Base-by-base conservation (phyloP, 2,329 filamentous ascomycete species). In the Colletotrichum godetiae region DNA sequence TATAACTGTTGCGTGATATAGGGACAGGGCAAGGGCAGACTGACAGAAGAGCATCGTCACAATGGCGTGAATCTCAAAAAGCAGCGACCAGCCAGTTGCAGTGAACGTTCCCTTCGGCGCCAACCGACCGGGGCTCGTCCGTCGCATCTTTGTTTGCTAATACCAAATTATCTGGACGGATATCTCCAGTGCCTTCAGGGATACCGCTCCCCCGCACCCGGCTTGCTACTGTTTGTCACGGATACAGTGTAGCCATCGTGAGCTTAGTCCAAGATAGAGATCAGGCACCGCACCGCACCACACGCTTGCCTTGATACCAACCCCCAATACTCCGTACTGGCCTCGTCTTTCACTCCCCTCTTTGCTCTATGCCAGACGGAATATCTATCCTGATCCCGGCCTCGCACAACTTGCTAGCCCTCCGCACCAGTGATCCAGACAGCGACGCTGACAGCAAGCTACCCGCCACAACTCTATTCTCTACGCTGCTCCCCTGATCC, bases 361-460 rank as follows among this genome's bases (percentile, higher is more conserved):
- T 22, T 22, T 49, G 42, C 19, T 49, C n/a, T 22, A 49, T 42
- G 12, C 59, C 58, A 27, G 60, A 24, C 19, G 24, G n/a, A 46
- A 15, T 19, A 35, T 22, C 1, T 29, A 27, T 35, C 46, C 22
- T 3, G 27, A 3, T 35, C 52, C 29, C 12, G 11, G 15, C 56
- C 15, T 60, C 29, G 49, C 1, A 49, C 42, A 22, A 29, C 68
- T 37, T 57, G 33, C 53, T 62, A 58, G 37, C 22, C 31, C 24
- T 53, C 53, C 58, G 69, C 52, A 63, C 69, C 65, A 68, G 53
- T 59, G 65, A 58, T 68, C 65, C 66, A 59, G 69, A 53, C 37
- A 15, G 22, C 64, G 56, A 68, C 35, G 62, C 22, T 68, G 69
- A 72, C 58, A 63, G 69, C 59, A 57, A 57, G 29, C 52, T 60